Evolutionary conservation across 1,139 yeast species (phyloP).

Genomic region (Magnusiomyces sp.): DNA sequence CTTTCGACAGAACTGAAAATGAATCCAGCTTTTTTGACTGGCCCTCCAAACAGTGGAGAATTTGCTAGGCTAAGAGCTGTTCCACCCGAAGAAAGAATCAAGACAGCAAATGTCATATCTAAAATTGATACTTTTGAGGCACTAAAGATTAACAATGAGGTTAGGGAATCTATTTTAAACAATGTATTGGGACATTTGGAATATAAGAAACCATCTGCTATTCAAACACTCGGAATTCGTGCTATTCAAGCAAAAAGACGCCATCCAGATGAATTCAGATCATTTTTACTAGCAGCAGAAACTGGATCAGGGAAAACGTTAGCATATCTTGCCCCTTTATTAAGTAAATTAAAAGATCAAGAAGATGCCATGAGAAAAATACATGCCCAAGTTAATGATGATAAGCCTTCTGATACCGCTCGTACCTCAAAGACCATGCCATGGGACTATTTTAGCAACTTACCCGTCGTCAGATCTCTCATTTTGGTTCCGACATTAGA

Average conservation of each 20-base stretch:
- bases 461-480: slow-evolving; percentile 53
- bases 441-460: slow-evolving; percentile 23
- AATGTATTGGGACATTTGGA: slow-evolving; percentile 36
- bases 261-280: slow-evolving; percentile 37
- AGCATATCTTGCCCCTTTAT: slow-evolving; percentile 72
- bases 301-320: slow-evolving; percentile 96
- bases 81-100: slow-evolving; percentile 25
- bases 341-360: slow-evolving; percentile 55
- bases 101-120: slow-evolving; percentile 34
- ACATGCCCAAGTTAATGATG: too few species aligned
- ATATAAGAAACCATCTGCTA: slow-evolving; percentile 46
- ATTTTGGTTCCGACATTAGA: slow-evolving; percentile 85
- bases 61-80: slow-evolving; percentile 32
- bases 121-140: slow-evolving; percentile 56
- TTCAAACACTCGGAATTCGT: slow-evolving; percentile 52
- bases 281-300: slow-evolving; percentile 84
- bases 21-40: slow-evolving; percentile 13
- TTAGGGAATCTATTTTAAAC: slow-evolving; percentile 53
- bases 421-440: too few species aligned
- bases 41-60: slow-evolving; percentile 25
- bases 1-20: too few species aligned
- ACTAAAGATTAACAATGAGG: slow-evolving; percentile 56
- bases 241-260: slow-evolving; percentile 34
- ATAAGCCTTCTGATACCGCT: slow-evolving; percentile 15
- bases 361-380: slow-evolving; percentile 11